Evolutionary conservation across 208 protist genomes (phyloP).

Genomic region (Crithidia expoeki): DNA sequence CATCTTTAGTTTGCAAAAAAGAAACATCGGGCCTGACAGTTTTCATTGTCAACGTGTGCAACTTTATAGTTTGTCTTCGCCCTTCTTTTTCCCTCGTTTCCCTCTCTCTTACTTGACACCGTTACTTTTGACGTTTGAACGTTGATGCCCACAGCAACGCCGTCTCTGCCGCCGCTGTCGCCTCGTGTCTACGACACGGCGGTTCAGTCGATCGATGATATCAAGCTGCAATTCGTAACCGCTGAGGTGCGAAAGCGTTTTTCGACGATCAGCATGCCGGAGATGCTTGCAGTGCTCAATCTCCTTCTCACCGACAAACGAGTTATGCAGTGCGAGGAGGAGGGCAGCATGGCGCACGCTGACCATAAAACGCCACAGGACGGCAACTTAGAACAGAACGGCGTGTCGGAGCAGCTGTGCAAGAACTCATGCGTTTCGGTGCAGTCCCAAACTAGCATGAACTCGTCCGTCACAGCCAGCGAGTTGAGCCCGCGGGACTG

Average conservation of each 20-base stretch:
- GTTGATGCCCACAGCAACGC: constrained; percentile 4
- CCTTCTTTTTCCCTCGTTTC: background rate
- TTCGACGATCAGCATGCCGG: constrained; percentile 9
- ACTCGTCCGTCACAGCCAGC: constrained; percentile 24
- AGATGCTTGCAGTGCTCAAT: constrained; percentile 24
- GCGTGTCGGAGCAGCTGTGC: background rate
- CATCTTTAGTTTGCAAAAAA: too few species aligned
- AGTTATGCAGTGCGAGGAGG: background rate
- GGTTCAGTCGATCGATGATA: constrained; percentile 12
- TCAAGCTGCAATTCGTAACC: constrained; percentile 21
- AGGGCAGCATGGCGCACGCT: background rate
- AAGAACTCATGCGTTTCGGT: constrained; percentile 2
- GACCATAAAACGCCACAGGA: constrained; percentile 3
- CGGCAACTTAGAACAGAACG: background rate
- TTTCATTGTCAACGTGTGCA: background rate
- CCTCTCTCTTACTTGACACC: background rate
- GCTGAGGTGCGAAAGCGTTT: constrained; percentile 33
- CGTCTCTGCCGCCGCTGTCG: constrained; percentile 11
- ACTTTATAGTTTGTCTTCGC: too few species aligned
- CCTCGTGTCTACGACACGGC: background rate
- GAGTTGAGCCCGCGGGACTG: constrained; percentile 25
- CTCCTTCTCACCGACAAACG: constrained; percentile 22
- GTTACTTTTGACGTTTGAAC: background rate
- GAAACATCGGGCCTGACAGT: too few species aligned
- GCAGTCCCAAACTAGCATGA: constrained; percentile 14